These are phyloP conservation scores for Acacia melanoxylon DNA, from an alignment of 306 rosid genomes.

Conservation along the genomic window DNA sequence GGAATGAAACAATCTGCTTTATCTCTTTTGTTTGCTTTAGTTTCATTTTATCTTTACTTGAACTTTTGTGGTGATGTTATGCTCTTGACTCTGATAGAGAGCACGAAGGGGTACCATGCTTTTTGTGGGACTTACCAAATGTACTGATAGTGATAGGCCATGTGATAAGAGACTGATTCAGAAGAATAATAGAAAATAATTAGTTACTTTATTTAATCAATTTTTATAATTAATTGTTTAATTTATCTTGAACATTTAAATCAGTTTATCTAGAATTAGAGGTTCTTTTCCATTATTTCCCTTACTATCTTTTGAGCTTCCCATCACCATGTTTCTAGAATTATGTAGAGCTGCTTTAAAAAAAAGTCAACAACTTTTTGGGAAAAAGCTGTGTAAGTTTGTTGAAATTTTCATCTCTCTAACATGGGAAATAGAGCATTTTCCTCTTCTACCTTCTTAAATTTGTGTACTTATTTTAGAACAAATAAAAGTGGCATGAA, in stretches of 20 bases:
- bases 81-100: not conserved
- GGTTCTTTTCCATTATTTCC: no score
- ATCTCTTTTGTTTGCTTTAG: not conserved
- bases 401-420: not conserved
- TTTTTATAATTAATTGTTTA: no score
- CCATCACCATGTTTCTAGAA: not conserved
- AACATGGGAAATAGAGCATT: not conserved
- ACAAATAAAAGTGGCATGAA: not conserved
- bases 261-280: no score
- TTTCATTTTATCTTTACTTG: not conserved
- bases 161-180: no score
- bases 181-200: no score
- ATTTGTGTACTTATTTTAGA: not conserved
- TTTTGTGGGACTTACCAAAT: conserved; percentile 7
- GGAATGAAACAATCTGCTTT: not conserved
- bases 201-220: no score
- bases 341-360: not conserved
- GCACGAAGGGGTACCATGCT: not conserved
- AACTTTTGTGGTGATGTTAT: not conserved
- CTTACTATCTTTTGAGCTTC: no score
- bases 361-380: not conserved
- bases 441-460: not conserved
- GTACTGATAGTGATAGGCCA: not conserved
- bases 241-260: no score
- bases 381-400: not conserved